Base-by-base conservation (phyloP, 2,329 filamentous ascomycete species). In the Botrytis paeoniae region DNA sequence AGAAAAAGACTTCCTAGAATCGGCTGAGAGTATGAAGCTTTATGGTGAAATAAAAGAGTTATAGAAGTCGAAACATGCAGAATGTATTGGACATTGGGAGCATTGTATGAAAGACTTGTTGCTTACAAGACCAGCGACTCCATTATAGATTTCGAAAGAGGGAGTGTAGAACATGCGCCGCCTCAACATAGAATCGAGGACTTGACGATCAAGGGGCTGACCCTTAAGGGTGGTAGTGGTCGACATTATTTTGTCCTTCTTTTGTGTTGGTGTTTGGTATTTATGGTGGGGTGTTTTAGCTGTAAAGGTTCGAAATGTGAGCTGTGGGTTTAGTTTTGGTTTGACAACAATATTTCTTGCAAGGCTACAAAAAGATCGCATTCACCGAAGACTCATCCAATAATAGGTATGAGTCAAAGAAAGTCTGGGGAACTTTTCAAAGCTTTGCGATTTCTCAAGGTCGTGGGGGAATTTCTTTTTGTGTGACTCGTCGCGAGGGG, bases 91-190 rank as follows among this genome's bases (percentile, higher is more conserved):
- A 57, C 16, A 45, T 39, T n/a, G 45, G 35, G 51, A 39, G 14
- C 45, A 51, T 14, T 41, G 32, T 60, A 60, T 39, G 51, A 60
- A 66, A 60, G 51, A 43, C 32, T 25, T 14, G 14, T 65, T 64
- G 80, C 93, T 91, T 82, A 89, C 93, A 37, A 93, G 87, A 80
- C 94, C 94, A 77, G 90, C 91, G 73, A 96, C 92, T 80, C 94
- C 94, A 78, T 93, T 93, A 82, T 98, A 98, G 80, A 97, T 95
- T 84, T 98, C 96, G 83, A 98, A 98, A 72, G 94, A 91, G 71
- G 95, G 95, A 76, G 95, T 97, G 85, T 96, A 97, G 87, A 98
- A 98, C 85, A 95, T 87, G 83, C 94, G 92, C 77, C 95, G 92
- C 78, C 92, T 91, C 79, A 98, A 90, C 80, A 98, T 89, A 75